Base-by-base conservation (phyloP, 2,329 filamentous ascomycete species). In the Alternaria tenuissima region DNA sequence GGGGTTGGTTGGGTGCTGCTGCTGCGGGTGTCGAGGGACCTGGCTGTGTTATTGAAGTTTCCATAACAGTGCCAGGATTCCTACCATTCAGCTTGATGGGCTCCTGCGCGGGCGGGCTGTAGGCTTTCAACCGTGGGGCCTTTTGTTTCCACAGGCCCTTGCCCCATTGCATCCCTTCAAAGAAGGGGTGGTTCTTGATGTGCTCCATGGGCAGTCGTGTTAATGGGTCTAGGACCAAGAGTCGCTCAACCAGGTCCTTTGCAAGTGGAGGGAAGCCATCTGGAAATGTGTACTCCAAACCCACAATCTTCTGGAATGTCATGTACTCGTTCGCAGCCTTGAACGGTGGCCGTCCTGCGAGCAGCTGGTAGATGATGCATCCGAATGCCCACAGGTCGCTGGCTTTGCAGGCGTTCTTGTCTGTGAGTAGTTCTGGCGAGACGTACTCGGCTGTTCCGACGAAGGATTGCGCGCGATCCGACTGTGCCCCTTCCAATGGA, bases 351-450 rank as follows among this genome's bases (percentile, higher is more conserved):
- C 95, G 86, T n/a, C 95, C 95, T n/a, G 92, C 91, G 34, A 99
- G 83, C 26, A 99, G 86, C 78, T 99, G 95, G 78, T 96, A 99
- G 64, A 99, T 89, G 70, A 99, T 99, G 81, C 95, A 99, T 9
- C 95, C 95, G 81, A 96, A 99, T 3, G 95, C 95, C 95, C 95
- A 99, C 51, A 99, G 80, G 80, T 99, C 95, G 78, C 95, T 98
- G 43, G 94, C 92, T 81, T 98, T 99, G 83, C 94, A 97, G 20
- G 94, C 95, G 72, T 92, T 96, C 82, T 98, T 98, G 74, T 97
- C 93, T 30, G 92, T 97, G 55, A 99, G 84, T n/a, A 99, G 85
- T 78, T 99, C 95, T 0, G 95, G 95, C 74, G 95, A 98, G 68
- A 99, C 95, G 73, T 99, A 99, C 78, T 99, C 95, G 11, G 95